Percentiles rank a stretch among this genome's conserved stretches.
phyloP scores from a whole-genome alignment of 192 early-diverging fungal species.

The Coemansia sp. region DNA sequence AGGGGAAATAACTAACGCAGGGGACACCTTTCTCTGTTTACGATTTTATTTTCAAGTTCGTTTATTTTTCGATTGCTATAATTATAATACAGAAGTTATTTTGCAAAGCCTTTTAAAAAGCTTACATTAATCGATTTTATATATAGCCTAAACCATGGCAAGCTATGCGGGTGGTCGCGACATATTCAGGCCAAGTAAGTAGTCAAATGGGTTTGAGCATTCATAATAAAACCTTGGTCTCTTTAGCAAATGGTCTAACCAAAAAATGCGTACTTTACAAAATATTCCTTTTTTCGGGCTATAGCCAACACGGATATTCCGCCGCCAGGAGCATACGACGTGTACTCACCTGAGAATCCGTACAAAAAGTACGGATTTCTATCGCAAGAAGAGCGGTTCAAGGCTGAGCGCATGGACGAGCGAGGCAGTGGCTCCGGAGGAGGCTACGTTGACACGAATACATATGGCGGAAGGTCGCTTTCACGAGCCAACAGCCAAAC shows the following conservation, averaged over 20 bases:
- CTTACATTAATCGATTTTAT: not conserved
- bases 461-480: not conserved
- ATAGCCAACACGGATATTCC: constrained; percentile 50
- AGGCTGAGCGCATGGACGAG: constrained; percentile 6
- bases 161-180: constrained; percentile 43
- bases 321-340: constrained; percentile 40
- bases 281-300: too few species aligned
- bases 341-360: constrained; percentile 30
- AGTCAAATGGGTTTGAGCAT: not conserved
- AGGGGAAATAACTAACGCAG: not conserved
- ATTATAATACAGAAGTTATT: not conserved
- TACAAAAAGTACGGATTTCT: constrained; percentile 51
- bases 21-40: constrained; percentile 3
- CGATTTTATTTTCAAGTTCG: not conserved
- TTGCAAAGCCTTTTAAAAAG: not conserved
- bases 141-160: constrained; percentile 15
- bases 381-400: constrained; percentile 35
- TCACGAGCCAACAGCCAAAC: constrained; percentile 7
- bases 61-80: constrained; percentile 1
- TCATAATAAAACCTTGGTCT: not conserved
- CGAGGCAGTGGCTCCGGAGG: not conserved
- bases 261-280: too few species aligned
- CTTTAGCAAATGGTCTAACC: not conserved
- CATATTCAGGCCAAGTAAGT: constrained; percentile 46
- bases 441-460: not conserved